A percentile compares a stretch with the other conserved stretches of the same genome.
These are phyloP conservation scores for Pulicaria dysenterica DNA, from an alignment of 129 eudicot genomes.

Conservation along the genomic window DNA sequence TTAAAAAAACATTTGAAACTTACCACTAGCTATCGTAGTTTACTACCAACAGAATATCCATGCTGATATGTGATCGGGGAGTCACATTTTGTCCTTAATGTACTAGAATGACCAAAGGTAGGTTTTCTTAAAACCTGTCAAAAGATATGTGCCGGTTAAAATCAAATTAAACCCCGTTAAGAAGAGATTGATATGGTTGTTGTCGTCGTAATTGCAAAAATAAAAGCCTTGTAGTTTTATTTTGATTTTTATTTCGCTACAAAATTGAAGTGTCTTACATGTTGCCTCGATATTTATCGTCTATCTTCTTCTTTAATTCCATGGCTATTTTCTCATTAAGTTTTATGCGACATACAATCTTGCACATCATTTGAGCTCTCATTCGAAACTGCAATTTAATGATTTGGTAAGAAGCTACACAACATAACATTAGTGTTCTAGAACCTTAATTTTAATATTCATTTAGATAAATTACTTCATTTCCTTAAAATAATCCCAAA, in stretches of 20 bases:
- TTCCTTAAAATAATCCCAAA: too few relatives aligned
- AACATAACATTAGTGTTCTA: too few relatives aligned
- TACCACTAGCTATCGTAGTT: slow-evolving; percentile 49
- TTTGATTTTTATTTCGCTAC: too few relatives aligned
- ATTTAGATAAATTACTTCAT: too few relatives aligned
- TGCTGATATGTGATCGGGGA: slow-evolving; percentile 33
- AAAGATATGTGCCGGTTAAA: background rate
- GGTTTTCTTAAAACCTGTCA: slow-evolving; percentile 57
- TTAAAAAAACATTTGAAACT: slow-evolving; percentile 12
- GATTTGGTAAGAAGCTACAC: background rate
- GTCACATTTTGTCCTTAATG: slow-evolving; percentile 20
- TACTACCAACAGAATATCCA: slow-evolving; percentile 53
- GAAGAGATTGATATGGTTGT: too few relatives aligned
- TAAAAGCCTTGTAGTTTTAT: background rate
- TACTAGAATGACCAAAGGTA: slow-evolving; percentile 54
- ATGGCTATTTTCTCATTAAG: slow-evolving; percentile 43
- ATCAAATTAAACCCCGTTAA: background rate
- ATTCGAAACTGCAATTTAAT: slow-evolving; percentile 46
- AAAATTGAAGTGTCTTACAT: slow-evolving; percentile 33
- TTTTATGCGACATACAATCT: slow-evolving; percentile 39
- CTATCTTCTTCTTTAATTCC: slow-evolving; percentile 43
- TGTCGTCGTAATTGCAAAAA: too few relatives aligned
- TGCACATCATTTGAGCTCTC: slow-evolving; percentile 46
- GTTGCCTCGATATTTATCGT: slow-evolving; percentile 61
- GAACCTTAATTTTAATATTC: too few relatives aligned